Evolutionary conservation across 140 eudicot genomes (phyloP).

Genomic region (Flaveria floridana): DNA sequence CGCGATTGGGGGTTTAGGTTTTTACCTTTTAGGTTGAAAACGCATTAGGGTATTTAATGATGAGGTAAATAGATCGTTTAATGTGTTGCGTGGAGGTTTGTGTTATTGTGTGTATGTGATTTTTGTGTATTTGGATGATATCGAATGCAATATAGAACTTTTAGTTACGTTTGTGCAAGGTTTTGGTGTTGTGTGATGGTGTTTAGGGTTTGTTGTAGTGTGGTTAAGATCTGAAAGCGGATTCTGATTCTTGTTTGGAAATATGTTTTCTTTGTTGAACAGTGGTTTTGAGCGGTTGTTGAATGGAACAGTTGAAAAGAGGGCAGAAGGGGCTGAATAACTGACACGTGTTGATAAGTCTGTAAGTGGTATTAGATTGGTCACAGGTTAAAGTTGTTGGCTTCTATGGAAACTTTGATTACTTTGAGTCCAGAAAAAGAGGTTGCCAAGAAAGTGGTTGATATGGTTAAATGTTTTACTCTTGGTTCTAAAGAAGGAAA

Average conservation of each 20-base stretch:
- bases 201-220: constrained; percentile 32
- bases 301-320: constrained; percentile 12
- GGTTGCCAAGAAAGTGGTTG: constrained; percentile 9
- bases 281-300: constrained; percentile 15
- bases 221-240: constrained; percentile 10
- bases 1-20: constrained; percentile 8
- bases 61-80: not conserved
- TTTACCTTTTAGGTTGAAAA: not conserved
- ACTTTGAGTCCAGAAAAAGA: constrained; percentile 3
- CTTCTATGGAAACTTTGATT: not conserved
- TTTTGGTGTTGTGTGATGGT: constrained; percentile 9
- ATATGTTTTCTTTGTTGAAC: not conserved
- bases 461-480: constrained; percentile 6
- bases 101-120: not conserved
- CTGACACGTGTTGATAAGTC: not conserved
- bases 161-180: not conserved
- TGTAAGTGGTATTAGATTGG: not conserved
- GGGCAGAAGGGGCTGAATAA: not conserved
- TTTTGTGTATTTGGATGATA: not conserved
- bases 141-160: not conserved
- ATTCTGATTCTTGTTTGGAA: not conserved
- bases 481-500: constrained; percentile 20
- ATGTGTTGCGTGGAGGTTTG: not conserved
- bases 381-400: not conserved
- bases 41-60: not conserved